phyloP scores from a whole-genome alignment of 2,329 filamentous ascomycete species.

The Colletotrichum gigasporum region DNA sequence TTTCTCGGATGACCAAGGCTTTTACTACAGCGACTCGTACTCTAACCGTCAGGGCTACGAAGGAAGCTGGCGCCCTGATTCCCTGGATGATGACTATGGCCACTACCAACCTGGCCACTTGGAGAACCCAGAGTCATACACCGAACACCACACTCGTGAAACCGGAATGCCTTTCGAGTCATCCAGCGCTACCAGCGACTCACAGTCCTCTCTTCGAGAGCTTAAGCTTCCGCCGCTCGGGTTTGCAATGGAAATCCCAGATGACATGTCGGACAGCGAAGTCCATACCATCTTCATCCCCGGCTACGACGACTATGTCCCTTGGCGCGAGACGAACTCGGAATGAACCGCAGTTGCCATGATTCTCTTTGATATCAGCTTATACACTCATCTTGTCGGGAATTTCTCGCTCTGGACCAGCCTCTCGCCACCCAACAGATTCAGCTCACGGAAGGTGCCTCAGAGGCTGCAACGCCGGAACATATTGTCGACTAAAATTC shows the following conservation, averaged over 20 bases:
- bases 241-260: conserved; percentile 27
- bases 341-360: not conserved
- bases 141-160: not conserved
- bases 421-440: not conserved
- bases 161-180: not conserved
- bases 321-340: not conserved
- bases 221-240: conserved; percentile 1
- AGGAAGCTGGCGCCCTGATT: no score
- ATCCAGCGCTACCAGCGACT: not conserved
- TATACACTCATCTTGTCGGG: not conserved
- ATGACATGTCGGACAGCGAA: conserved; percentile 23
- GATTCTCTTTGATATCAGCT: not conserved
- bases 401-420: not conserved
- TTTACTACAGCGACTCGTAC: not conserved
- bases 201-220: not conserved
- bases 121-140: not conserved
- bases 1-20: not conserved
- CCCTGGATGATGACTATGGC: no score
- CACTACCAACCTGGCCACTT: not conserved
- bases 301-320: conserved; percentile 26
- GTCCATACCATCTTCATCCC: conserved; percentile 28
- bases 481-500: conserved; percentile 27
- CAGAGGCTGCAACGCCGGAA: not conserved
- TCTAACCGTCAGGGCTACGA: not conserved
- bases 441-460: not conserved